Percentiles rank a stretch among this genome's conserved stretches.
Evolutionary conservation across 83 land plant genomes (phyloP).

Genomic region (Diphasiastrum complanatum): DNA sequence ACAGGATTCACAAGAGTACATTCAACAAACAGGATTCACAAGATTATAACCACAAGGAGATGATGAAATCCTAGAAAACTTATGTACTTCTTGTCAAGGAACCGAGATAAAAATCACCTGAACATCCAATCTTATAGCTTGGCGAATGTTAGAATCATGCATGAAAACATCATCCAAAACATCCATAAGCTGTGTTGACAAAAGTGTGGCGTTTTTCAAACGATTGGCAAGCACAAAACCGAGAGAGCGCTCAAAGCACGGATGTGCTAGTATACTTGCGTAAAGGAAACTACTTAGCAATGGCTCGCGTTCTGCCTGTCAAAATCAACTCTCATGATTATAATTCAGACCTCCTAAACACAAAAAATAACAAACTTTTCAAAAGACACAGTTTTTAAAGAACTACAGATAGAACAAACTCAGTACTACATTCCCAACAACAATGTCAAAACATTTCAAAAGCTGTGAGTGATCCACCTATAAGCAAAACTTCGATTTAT

Average conservation of each 20-base stretch:
- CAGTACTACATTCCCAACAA: too few species aligned
- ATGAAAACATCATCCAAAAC: slow-evolving; percentile 67
- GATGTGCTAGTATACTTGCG: slow-evolving; percentile 79
- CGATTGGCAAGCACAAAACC: slow-evolving; percentile 86
- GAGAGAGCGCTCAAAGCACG: slow-evolving; percentile 82
- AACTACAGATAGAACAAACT: too few species aligned
- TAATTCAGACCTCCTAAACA: too few species aligned
- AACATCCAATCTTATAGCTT: slow-evolving; percentile 74
- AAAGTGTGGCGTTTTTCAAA: slow-evolving; percentile 70
- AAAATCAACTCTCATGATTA: too few species aligned
- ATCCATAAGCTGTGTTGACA: slow-evolving; percentile 85
- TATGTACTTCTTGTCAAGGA: background rate
- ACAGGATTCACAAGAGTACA: background rate
- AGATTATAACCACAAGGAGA: background rate
- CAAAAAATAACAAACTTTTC: background rate
- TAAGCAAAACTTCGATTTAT: too few species aligned
- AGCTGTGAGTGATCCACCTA: too few species aligned
- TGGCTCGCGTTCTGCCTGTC: slow-evolving; percentile 91
- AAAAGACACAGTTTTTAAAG: background rate
- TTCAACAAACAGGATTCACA: background rate
- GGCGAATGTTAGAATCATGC: slow-evolving; percentile 54
- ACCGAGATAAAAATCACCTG: slow-evolving; percentile 41
- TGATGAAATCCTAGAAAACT: background rate
- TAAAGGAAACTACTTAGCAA: slow-evolving; percentile 77
- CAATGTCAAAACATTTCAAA: too few species aligned